These are phyloP conservation scores for Cutaneotrichosporon cavernicola DNA, from an alignment of 1,284 basidiomycete genomes.

Conservation along the genomic window DNA sequence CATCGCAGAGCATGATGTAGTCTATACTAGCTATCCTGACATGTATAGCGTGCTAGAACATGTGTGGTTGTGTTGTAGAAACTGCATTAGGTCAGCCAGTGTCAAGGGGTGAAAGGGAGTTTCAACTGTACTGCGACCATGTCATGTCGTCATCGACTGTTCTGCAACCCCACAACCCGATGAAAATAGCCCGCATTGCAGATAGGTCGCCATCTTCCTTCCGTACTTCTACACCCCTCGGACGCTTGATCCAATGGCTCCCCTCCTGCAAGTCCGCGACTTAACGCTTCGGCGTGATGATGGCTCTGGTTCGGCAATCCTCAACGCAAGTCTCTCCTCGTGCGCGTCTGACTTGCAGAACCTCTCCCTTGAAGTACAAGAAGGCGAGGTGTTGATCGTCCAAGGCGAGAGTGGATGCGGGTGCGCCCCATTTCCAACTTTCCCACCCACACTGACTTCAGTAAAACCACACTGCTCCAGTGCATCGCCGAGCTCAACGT, in stretches of 20 bases:
- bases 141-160: not conserved
- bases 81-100: no score
- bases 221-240: not conserved
- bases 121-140: no score
- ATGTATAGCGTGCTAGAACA: not conserved
- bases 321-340: constrained; percentile 30
- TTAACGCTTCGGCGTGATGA: constrained; percentile 41
- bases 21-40: not conserved
- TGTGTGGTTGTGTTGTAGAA: not conserved
- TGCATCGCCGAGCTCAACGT: constrained; percentile 74
- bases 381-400: constrained; percentile 70
- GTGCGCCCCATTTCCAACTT: constrained; percentile 43
- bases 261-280: constrained; percentile 28
- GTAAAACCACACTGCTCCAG: constrained; percentile 77
- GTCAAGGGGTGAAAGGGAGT: no score
- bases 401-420: constrained; percentile 72
- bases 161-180: no score
- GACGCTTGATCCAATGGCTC: constrained; percentile 1
- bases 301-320: constrained; percentile 40
- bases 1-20: constrained; percentile 7
- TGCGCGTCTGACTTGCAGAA: constrained; percentile 40
- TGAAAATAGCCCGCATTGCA: not conserved
- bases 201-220: not conserved
- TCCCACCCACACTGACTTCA: constrained; percentile 32
- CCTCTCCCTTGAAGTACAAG: constrained; percentile 62